These are phyloP conservation scores for Schizophyllum amplum DNA, from an alignment of 1,284 basidiomycete species.

Conservation along the genomic window DNA sequence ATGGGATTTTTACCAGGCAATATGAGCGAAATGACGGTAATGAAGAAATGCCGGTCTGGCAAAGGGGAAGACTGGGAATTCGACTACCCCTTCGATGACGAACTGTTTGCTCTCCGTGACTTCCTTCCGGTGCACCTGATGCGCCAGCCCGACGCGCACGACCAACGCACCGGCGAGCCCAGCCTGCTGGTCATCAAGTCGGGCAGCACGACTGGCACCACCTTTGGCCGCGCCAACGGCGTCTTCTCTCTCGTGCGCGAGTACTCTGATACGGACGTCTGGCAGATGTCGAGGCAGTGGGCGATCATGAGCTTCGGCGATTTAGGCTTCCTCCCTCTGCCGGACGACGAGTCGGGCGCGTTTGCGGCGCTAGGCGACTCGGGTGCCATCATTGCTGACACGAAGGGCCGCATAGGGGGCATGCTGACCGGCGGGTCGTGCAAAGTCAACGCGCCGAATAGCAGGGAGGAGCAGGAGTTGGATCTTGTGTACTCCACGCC, in stretches of 20 bases:
- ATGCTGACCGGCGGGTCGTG: constrained; percentile 16
- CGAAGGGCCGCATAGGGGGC: constrained; percentile 18
- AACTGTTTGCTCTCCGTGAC: constrained; percentile 19
- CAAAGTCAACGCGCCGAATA: no score
- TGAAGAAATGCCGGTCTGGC: no score
- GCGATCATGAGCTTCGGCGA: constrained; percentile 18
- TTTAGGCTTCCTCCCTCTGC: no score
- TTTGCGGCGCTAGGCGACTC: constrained; percentile 27
- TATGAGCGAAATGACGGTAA: no score
- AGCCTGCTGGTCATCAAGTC: constrained; percentile 25
- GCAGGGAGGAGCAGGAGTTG: constrained; percentile 5
- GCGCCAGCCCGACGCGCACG: constrained; percentile 17
- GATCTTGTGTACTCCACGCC: constrained; percentile 16
- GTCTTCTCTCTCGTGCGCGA: constrained; percentile 17
- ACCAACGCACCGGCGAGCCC: constrained; percentile 16
- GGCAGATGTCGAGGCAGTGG: constrained; percentile 18
- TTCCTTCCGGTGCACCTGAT: constrained; percentile 15
- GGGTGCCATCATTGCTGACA: constrained; percentile 23
- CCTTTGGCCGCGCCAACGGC: constrained; percentile 20
- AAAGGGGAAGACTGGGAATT: no score
- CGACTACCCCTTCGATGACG: constrained; percentile 19
- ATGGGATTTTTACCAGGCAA: no score
- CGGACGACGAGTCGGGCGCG: no score
- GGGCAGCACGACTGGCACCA: constrained; percentile 22
- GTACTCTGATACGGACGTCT: constrained; percentile 9